Percentiles rank a stretch among this genome's conserved stretches.
These are phyloP conservation scores for Kodamaea kakaduensis DNA, from an alignment of 805 yeast species.

Conservation along the genomic window DNA sequence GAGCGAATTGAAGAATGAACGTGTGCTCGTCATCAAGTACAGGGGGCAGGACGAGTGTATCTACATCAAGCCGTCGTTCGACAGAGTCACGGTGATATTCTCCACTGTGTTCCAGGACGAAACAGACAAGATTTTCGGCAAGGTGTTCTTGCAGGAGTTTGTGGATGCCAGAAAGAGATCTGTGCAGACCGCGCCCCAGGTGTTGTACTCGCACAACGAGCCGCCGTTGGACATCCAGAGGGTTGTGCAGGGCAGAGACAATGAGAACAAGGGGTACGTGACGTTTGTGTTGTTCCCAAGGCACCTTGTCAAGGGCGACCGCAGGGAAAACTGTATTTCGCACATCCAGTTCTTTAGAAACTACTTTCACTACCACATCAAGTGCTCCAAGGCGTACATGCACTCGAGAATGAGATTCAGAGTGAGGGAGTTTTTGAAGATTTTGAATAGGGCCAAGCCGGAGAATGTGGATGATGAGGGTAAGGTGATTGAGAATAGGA, in stretches of 20 bases:
- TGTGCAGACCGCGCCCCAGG: constrained; percentile 98
- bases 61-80: constrained; percentile 86
- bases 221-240: constrained; percentile 77
- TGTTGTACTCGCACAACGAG: constrained; percentile 79
- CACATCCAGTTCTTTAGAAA: constrained; percentile 92
- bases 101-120: constrained; percentile 94
- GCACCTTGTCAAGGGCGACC: constrained; percentile 58
- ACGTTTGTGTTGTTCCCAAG: constrained; percentile 78
- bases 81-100: constrained; percentile 94
- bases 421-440: constrained; percentile 90
- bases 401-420: constrained; percentile 98
- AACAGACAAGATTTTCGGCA: constrained; percentile 88
- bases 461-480: constrained; percentile 77
- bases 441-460: constrained; percentile 93
- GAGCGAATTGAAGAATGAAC: constrained; percentile 45
- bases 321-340: constrained; percentile 81
- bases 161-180: constrained; percentile 94
- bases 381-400: constrained; percentile 96
- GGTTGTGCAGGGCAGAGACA: constrained; percentile 41
- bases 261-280: constrained; percentile 48
- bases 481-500: constrained; percentile 44
- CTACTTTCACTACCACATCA: constrained; percentile 97
- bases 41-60: constrained; percentile 86
- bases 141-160: constrained; percentile 87
- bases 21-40: constrained; percentile 69